phyloP scores from a whole-genome alignment of 73 alveolate genomes.

The Uronychia setigera region DNA sequence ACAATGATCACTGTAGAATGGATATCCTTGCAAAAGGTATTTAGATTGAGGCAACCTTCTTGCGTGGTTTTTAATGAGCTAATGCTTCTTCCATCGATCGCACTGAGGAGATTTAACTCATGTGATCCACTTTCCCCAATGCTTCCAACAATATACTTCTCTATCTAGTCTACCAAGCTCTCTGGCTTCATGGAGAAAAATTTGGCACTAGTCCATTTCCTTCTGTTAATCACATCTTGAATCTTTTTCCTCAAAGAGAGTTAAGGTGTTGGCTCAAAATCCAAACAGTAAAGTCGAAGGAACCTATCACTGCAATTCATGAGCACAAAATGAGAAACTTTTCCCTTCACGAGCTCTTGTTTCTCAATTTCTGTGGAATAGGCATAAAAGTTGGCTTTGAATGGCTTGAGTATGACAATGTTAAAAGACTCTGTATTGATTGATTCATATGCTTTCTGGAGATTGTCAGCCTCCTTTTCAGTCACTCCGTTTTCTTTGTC shows the following conservation, averaged over 20 bases:
- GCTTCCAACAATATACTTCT: conserved; percentile 42
- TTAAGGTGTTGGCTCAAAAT: background rate
- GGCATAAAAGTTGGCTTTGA: background rate
- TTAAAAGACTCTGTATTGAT: background rate
- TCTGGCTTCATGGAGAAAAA: conserved; percentile 9
- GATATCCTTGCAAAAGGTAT: conserved; percentile 19
- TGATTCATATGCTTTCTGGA: background rate
- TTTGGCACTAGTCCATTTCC: conserved; percentile 45
- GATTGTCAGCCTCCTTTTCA: background rate
- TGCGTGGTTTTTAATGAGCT: conserved; percentile 18
- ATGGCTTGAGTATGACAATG: background rate
- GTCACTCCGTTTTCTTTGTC: background rate
- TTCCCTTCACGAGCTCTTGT: background rate
- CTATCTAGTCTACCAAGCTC: conserved; percentile 1
- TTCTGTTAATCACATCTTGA: conserved; percentile 45
- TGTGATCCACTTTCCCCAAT: conserved; percentile 56
- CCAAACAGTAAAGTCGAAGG: conserved; percentile 35
- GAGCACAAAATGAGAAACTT: background rate
- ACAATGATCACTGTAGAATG: conserved; percentile 40
- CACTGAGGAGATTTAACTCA: conserved; percentile 32
- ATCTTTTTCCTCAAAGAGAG: conserved; percentile 7
- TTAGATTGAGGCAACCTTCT: conserved; percentile 43
- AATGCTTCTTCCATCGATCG: conserved; percentile 5
- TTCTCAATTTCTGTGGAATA: background rate
- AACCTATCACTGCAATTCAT: conserved; percentile 46